Conservation (phyloP, 2,329 filamentous ascomycete species). For the Aspergillus unguis region DNA sequence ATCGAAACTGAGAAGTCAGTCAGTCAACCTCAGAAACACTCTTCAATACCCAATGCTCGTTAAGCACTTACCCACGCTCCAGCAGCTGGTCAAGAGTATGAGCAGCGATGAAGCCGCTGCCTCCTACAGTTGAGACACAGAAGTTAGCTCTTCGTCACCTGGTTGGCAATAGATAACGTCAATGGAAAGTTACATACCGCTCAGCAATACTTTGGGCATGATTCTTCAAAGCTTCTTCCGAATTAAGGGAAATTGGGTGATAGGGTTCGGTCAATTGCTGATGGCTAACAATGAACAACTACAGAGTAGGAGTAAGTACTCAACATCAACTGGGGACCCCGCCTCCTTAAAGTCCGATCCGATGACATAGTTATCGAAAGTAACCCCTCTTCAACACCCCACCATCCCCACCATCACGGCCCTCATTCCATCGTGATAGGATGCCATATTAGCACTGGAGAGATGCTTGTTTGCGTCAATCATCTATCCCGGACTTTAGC, state of each 20-base stretch:
- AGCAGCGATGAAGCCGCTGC: constrained; percentile 63
- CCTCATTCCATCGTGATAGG: constrained; percentile 14
- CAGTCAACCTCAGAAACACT: background rate
- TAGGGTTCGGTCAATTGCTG: too few species aligned
- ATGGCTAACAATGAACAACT: too few species aligned
- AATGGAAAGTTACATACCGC: constrained; percentile 24
- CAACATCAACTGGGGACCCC: background rate
- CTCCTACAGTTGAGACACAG: constrained; percentile 39
- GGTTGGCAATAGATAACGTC: background rate
- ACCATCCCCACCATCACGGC: constrained; percentile 11
- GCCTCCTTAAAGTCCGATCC: background rate
- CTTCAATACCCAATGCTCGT: background rate
- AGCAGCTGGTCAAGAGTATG: constrained; percentile 61
- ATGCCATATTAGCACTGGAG: background rate
- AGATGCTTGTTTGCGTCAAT: constrained; percentile 3
- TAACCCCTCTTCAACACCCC: constrained; percentile 2
- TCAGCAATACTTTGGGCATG: constrained; percentile 42
- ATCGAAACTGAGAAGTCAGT: constrained; percentile 47
- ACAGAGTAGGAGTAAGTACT: background rate
- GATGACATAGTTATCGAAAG: background rate
- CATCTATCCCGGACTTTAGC: background rate
- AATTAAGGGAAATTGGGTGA: too few species aligned
- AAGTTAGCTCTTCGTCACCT: background rate
- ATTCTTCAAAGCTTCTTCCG: background rate
- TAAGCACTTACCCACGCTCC: constrained; percentile 44